Evolutionary conservation across 441 rosid genomes (phyloP), one percentile per base, ranked within the genome.

Genomic region (Breynia disticha): DNA sequence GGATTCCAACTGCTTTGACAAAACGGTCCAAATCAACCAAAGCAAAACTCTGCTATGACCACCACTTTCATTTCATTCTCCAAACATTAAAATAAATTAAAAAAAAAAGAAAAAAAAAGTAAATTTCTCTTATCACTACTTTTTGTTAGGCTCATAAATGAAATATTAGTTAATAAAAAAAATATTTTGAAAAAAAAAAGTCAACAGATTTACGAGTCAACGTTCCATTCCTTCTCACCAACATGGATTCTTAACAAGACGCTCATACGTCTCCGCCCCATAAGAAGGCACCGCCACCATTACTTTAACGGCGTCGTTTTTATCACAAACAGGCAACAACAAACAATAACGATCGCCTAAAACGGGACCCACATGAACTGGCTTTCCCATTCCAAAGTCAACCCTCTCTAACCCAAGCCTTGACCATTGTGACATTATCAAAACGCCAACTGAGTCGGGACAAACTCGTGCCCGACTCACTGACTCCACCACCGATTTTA

Each of bases 341-440:
- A 83, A 58, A 64, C 95, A 89, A 50, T 83, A 89, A 45, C 78
- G 73, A 49, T 83, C 89, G 4, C 84, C 69, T 43, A 87, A 81
- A 19, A 86, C 50, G 19, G 95, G 76, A 2, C 83, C 91, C 54
- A 83, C 82, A 11, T 80, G 76, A 37, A 77, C 69, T 15, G 91
- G 84, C 56, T 57, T 80, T n/a, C 86, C 95, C 50, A 86, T 53
- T 42, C 95, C 95, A 6, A 89, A 80, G 86, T 89, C 90, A 66
- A 86, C 75, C 59, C 54, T 69, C 1, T 89, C 90, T 15, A 86
- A 62, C 39, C 95, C 97, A 41, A 89, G 76, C 19, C 79, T 80
- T 61, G 91, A 83, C 97, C 97, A 89, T 46, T 89, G 87, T 16
- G 97, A 79, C 63, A 83, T 4, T 43, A 88, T 76, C 72, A 88